Evolutionary conservation across 1,284 basidiomycete genomes (phyloP), one percentile per base, ranked within the genome.

Genomic region (Tilletia setariae): DNA sequence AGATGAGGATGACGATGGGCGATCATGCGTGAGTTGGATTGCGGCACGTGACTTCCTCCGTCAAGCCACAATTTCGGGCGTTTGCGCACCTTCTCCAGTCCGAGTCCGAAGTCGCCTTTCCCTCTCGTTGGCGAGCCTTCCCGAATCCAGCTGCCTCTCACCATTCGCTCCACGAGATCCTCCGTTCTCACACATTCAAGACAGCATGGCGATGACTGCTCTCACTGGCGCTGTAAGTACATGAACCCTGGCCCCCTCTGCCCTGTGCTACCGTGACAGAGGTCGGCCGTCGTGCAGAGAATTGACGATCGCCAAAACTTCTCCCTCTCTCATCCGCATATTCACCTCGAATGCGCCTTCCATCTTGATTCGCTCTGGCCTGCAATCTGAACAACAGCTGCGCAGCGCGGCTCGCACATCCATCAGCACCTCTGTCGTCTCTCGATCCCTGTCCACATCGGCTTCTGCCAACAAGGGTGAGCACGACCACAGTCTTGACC

Each of bases 401-500:
- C 68, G 67, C 30, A 46, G 59, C 42, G 68, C 68, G 66, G 67
- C 42, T 64, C 66, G 64, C 30, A 40, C 44, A 19, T 23, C 30
- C 42, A 23, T 43, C n/a, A 42, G 15, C 32, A 47, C 61, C 63
- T 32, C 35, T 13, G 21, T 25, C 15, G 53, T 66, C 59, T 63
- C 25, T 53, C 79, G 79, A 64, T 75, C 75, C 61, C 65, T 81
- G 63, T 79, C 79, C 47, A 76, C 76, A 70, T 77, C 79, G 59
- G 75, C 74, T 47, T 74, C 74, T 25, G 76, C 74, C 65, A 76
- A 76, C 69, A 80, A 78, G 75, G 77, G 77, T 77, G 69, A 61
- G 75, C 72, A 67, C 68, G 19, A 3, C 40, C n/a, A n/a, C 23
- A 11, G 51, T 9, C 28, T 23, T 28, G 51, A 13, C 61, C 23